Base-by-base conservation (phyloP, 1,284 basidiomycete genomes). In the Xerocomus amazonicus region DNA sequence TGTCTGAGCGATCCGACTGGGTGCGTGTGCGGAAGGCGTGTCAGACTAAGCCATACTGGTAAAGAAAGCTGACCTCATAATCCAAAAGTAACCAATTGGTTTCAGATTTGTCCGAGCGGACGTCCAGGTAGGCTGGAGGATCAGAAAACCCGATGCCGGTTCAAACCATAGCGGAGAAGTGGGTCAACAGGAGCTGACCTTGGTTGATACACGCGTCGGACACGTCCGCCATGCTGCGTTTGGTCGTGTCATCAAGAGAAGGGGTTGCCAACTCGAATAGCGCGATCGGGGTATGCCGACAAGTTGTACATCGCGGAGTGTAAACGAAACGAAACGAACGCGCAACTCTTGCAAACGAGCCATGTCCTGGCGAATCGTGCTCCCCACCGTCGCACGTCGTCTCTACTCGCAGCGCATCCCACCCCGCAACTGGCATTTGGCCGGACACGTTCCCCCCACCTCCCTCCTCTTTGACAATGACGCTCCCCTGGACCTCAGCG, bases 31-130 rank as follows among this genome's bases (percentile, higher is more conserved):
- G 51, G 27, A 38, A 44, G 45, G 51, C 46, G 56, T 54, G 48
- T 59, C 42, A 49, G 47, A 42, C 32, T 14, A 47, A 44, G 43
- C 50, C 45, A 28, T 26, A 23, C 17, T 4, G 45, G 35, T 32
- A 33, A 42, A 17, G 39, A 47, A 29, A 31, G 47, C 62, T 73
- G 55, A 87, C 87, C 79, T 90, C 85, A 68, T 94, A 95, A 68
- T 93, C 88, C 49, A 93, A 72, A 50, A 95, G 74, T 45, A 92
- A 63, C 92, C 92, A 95, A 65, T 89, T 93, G 39, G 83, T 87
- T 37, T 88, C 86, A 47, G 83, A 77, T 67, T 91, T 92, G 76
- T 90, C 82, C 51, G 75, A 78, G 59, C 92, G 84, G 50, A 95
- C 87, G 62, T 92, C 87, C 66, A 81, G 74, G 75, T 95, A 95